Percentiles rank a stretch among this genome's conserved stretches.
Evolutionary conservation across 768 basidiomycete genomes (phyloP).

Genomic region (Boletellus ananiceps): DNA sequence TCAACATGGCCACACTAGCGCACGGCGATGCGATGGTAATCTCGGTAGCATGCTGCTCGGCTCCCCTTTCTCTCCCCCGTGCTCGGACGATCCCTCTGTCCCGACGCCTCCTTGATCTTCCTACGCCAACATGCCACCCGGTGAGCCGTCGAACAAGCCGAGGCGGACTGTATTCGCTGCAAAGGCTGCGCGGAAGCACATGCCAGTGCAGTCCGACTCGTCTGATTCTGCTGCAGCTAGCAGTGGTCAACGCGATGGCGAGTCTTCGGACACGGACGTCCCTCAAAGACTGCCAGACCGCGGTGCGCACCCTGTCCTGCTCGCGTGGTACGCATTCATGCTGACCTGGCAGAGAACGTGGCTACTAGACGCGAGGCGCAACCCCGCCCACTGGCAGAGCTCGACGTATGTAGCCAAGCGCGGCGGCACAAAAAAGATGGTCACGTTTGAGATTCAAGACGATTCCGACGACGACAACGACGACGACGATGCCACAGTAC

Average conservation of each 20-base stretch:
- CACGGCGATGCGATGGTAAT: background rate
- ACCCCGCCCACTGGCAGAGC: background rate
- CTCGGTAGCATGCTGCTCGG: background rate
- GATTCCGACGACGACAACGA: constrained; percentile 14
- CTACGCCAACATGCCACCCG: constrained; percentile 11
- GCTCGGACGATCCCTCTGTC: background rate
- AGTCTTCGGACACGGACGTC: constrained; percentile 15
- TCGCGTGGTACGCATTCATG: background rate
- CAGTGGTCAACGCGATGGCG: constrained; percentile 6
- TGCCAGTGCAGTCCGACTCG: background rate
- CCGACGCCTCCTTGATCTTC: background rate
- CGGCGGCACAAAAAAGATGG: background rate
- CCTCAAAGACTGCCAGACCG: background rate
- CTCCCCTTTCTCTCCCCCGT: background rate
- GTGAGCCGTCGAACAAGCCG: background rate
- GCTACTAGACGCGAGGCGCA: constrained; percentile 1
- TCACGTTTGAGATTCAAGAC: constrained; percentile 12
- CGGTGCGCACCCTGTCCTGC: background rate
- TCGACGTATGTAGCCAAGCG: background rate
- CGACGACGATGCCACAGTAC: constrained; percentile 15
- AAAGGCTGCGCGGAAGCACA: constrained; percentile 18
- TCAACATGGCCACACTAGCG: no score
- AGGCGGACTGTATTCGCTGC: background rate
- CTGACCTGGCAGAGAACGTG: background rate
- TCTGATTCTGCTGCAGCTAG: constrained; percentile 1